Evolutionary conservation across 2,329 filamentous ascomycete species (phyloP), one percentile per base, ranked within the genome.

Genomic region (Talaromyces sp.): DNA sequence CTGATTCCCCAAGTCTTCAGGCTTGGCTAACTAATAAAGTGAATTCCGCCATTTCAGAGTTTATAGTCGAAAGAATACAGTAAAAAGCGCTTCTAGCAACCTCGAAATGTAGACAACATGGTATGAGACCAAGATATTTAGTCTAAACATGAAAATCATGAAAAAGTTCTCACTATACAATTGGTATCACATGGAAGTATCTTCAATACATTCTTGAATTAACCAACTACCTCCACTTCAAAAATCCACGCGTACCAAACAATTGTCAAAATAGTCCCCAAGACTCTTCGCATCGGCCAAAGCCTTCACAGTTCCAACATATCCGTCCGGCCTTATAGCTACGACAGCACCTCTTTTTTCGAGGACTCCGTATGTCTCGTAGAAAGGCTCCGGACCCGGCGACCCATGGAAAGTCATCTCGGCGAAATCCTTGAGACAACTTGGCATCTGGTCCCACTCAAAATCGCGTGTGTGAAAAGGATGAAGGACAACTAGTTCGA

Each of bases 261-360:
- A 59, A 43, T 59, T n/a, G 33, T 59, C 56, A 22, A 59, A 59
- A 59, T 59, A 59, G n/a, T 9, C n/a, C 9, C 14, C 39, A 27
- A 59, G 56, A 19, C 56, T 45, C 37, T 6, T n/a, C 27, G 22
- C 56, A 19, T 59, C 56, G 33, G 8, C 9, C 37, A 59, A 45
- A 7, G 13, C 67, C 45, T 45, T 59, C 16, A 59, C 37, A 6
- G 61, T 63, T 19, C 76, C 76, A 60, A 78, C 66, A 68, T 77
- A 78, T 13, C 77, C 77, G 70, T 80, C 78, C 0, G 77, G 78
- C 22, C 78, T 72, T 7, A 79, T 68, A 16, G 77, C 71, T 19
- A 74, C 72, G 37, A 78, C 37, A 2, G 72, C 76, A 7, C 77
- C 77, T 16, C 70, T 57, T 4, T 66, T 48, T 2, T 68, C 59